phyloP scores from a whole-genome alignment of 1,284 basidiomycete genomes.

The Cutaneotrichosporon mucoides region DNA sequence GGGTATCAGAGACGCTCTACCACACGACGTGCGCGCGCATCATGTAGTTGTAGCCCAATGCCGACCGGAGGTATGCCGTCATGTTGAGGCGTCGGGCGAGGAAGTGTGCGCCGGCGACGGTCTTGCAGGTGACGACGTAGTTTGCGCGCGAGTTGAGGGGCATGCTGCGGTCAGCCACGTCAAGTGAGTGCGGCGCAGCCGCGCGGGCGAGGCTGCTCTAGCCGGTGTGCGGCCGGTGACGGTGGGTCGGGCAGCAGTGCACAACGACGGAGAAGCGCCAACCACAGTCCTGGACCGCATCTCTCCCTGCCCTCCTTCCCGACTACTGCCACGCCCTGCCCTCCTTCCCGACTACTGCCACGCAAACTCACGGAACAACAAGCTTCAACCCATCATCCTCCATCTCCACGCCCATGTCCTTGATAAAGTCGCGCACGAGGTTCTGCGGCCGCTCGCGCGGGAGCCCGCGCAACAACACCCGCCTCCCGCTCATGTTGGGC shows the following conservation, averaged over 20 bases:
- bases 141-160: not conserved
- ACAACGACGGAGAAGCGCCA: too few relatives aligned
- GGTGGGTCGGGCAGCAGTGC: too few relatives aligned
- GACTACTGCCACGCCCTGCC: too few relatives aligned
- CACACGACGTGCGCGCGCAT: slow-evolving; percentile 29
- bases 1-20: slow-evolving; percentile 3
- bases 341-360: too few relatives aligned
- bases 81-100: slow-evolving; percentile 25
- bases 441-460: slow-evolving; percentile 1
- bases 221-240: too few relatives aligned
- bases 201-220: too few relatives aligned
- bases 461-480: slow-evolving; percentile 15
- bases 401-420: slow-evolving; percentile 2
- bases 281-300: too few relatives aligned
- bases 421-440: not conserved
- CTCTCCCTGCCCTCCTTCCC: too few relatives aligned
- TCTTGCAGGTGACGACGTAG: slow-evolving; percentile 21
- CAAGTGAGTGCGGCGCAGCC: too few relatives aligned
- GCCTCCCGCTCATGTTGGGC: slow-evolving; percentile 1
- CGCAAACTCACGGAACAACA: not conserved
- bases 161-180: too few relatives aligned
- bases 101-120: slow-evolving; percentile 27
- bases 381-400: not conserved
- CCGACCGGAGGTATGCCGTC: slow-evolving; percentile 20
- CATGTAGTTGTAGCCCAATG: slow-evolving; percentile 19